Base-by-base conservation (phyloP, 163 green algal genomes). In the Coccomyxa subellipsoidea region DNA sequence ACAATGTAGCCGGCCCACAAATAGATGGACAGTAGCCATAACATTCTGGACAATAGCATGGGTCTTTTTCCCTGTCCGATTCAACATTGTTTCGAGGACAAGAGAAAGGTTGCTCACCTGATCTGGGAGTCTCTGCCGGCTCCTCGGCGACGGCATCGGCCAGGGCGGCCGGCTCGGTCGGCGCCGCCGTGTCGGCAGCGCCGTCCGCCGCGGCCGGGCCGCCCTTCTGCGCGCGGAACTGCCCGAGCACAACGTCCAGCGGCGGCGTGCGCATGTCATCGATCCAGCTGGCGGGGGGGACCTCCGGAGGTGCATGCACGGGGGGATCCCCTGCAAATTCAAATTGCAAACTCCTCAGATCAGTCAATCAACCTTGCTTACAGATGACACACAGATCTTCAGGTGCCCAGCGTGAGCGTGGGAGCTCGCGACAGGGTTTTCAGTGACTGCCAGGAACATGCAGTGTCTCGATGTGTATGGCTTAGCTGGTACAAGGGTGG, bases 251-350 rank as follows among this genome's bases (percentile, higher is more conserved):
- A 53, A 87, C 69, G 4, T 90, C 84, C 54, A 90, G 82, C 1
- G 88, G 39, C 2, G 89, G 86, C 78, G 88, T 91, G 36, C 85
- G 85, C 85, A 93, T 87, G 72, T 89, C 83, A 0, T 82, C 82
- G n/a, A 92, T 82, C 31, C 81, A 77, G 9, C 71, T 69, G 7
- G 73, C 37, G 4, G 77, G 53, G 5, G 87, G 86, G 54, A 90
- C 84, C 10, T 85, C 77, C 34, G 80, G 29, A 25, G 40, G 34
- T 15, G 38, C 70, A 8, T 36, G 32, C 0, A n/a, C 9, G 15
- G 87, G 87, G 39, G 89, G 66, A 15, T 59, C 76, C 23, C 36
- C 73, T 54, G 54, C 54, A 31, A 8, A 53, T 47, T 38, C 0
- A 21, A 73, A 38, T 12, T 12, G 5, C 18, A n/a, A 8, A 66